Conservation (phyloP, 129 eudicot species). For the Helianthus tuberosus region DNA sequence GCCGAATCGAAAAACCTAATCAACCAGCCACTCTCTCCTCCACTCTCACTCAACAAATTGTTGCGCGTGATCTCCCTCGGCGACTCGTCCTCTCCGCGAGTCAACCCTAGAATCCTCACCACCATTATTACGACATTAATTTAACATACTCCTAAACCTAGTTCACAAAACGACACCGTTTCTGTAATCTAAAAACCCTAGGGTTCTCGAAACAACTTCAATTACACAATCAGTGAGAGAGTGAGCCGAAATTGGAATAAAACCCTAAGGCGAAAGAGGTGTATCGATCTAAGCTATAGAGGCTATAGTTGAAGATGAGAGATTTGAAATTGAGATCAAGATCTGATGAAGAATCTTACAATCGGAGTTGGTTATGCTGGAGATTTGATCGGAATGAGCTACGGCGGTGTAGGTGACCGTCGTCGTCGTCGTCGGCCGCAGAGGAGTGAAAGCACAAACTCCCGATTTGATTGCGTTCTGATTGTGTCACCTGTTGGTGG, state of each 20-base stretch:
- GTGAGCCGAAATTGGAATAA: conserved; percentile 21
- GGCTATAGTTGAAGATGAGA: conserved; percentile 24
- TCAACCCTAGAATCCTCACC: conserved; percentile 80
- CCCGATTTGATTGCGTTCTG: conserved; percentile 35
- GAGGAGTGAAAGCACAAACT: conserved; percentile 39
- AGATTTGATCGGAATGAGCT: conserved; percentile 25
- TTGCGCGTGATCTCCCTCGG: conserved; percentile 91
- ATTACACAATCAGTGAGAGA: conserved; percentile 14
- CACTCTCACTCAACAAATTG: conserved; percentile 73
- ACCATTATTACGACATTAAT: conserved; percentile 56
- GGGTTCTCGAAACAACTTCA: conserved; percentile 25
- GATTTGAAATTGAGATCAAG: conserved; percentile 24
- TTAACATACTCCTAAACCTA: conserved; percentile 43
- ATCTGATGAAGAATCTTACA: conserved; percentile 38
- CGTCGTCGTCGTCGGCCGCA: conserved; percentile 26
- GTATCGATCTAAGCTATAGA: conserved; percentile 11
- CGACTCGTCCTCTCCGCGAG: conserved; percentile 65
- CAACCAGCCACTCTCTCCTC: conserved; percentile 94
- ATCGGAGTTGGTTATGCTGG: conserved; percentile 27
- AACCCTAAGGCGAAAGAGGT: conserved; percentile 28
- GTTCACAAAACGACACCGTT: conserved; percentile 31
- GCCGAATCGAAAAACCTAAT: conserved; percentile 93
- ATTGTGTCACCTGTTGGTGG: conserved; percentile 33
- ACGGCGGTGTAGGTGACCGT: conserved; percentile 25
- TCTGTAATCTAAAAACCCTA: conserved; percentile 40